phyloP scores from a whole-genome alignment of 1,284 basidiomycete genomes.

The Xerocomus amazonicus region DNA sequence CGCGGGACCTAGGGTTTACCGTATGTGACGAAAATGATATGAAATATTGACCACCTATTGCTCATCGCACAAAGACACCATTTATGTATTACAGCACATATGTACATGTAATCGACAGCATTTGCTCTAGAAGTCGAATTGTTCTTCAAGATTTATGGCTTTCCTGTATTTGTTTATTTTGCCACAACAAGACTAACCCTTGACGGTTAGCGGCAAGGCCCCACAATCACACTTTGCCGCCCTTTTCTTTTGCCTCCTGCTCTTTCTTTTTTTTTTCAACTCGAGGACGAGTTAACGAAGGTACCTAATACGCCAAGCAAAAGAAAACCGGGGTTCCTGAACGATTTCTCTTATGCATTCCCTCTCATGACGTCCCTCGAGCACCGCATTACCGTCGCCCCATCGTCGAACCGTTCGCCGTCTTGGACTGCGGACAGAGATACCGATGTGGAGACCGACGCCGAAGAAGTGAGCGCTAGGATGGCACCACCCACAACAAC shows the following conservation, averaged over 20 bases:
- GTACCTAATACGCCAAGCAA: neutral
- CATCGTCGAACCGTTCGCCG: conserved; percentile 4
- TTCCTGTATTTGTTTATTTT: neutral
- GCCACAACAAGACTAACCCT: neutral
- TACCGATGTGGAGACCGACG: neutral
- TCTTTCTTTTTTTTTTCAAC: too few species aligned
- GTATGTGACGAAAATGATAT: conserved; percentile 23
- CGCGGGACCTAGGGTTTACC: conserved; percentile 1
- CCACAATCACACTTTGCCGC: too few species aligned
- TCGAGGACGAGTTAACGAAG: too few species aligned
- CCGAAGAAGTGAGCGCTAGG: conserved; percentile 12
- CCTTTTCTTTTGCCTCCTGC: too few species aligned
- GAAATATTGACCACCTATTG: conserved; percentile 18
- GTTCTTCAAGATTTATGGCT: neutral
- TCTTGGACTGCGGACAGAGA: conserved; percentile 3
- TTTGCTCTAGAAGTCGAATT: conserved; percentile 12
- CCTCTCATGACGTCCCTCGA: conserved; percentile 27
- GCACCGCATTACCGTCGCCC: conserved; percentile 12
- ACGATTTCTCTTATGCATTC: conserved; percentile 16
- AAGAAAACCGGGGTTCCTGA: neutral
- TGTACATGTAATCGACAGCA: conserved; percentile 30
- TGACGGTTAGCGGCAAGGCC: too few species aligned
- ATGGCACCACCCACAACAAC: conserved; percentile 15
- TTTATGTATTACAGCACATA: conserved; percentile 29
- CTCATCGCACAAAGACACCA: conserved; percentile 17